phyloP scores from a whole-genome alignment of 2,329 filamentous ascomycete genomes.

The Tolypocladium cylindrosporum region DNA sequence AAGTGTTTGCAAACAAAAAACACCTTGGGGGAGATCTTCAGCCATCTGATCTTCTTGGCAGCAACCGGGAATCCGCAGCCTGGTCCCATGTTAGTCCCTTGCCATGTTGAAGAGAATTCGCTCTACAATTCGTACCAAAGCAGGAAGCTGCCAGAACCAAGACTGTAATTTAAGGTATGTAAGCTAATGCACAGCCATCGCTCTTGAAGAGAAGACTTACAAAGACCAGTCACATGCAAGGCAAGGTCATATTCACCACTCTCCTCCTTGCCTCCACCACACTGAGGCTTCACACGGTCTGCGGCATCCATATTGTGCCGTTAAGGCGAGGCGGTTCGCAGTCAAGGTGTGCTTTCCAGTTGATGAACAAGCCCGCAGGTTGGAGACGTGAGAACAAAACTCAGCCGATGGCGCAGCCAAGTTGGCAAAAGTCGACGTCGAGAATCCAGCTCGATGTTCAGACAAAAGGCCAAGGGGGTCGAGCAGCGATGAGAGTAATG shows the following conservation, averaged over 20 bases:
- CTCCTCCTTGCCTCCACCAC: slow-evolving; percentile 9
- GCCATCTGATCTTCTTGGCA: slow-evolving; percentile 45
- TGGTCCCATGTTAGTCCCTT: slow-evolving; percentile 1
- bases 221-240: slow-evolving; percentile 18
- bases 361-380: background rate
- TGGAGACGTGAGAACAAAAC: too few relatives aligned
- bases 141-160: slow-evolving; percentile 16
- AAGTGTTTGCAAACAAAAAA: slow-evolving; percentile 58
- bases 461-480: background rate
- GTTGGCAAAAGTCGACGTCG: background rate
- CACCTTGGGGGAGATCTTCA: slow-evolving; percentile 45
- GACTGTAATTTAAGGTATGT: slow-evolving; percentile 7
- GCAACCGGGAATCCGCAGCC: slow-evolving; percentile 42
- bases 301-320: background rate
- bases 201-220: slow-evolving; percentile 9
- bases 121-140: slow-evolving; percentile 9
- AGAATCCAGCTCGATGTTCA: background rate
- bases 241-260: slow-evolving; percentile 14
- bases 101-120: too few relatives aligned
- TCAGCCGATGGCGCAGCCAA: background rate
- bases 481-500: background rate
- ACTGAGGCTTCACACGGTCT: slow-evolving; percentile 15
- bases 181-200: background rate
- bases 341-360: background rate
- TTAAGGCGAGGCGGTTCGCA: background rate